Percentiles rank a stretch among this genome's conserved stretches.
These are phyloP conservation scores for Fraxinus albicans DNA, from an alignment of 305 asterid genomes.

Conservation along the genomic window DNA sequence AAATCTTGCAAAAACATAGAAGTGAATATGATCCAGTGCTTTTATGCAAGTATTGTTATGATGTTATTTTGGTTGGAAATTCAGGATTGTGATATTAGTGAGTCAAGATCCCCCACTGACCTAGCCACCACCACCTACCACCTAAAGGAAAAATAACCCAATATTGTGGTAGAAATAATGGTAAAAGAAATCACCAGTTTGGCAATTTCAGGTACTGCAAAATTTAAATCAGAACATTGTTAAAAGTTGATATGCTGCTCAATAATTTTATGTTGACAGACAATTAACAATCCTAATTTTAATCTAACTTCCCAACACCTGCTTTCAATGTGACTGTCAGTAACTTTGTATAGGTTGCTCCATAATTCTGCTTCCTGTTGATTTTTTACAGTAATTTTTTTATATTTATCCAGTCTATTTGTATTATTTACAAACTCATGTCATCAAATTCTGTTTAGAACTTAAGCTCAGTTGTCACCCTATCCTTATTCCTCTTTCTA, in stretches of 20 bases:
- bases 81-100: neutral
- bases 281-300: neutral
- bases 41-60: neutral
- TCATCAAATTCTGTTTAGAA: neutral
- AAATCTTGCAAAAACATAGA: neutral
- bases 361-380: neutral
- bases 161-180: slow-evolving; percentile 25
- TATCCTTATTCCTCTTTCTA: slow-evolving; percentile 12
- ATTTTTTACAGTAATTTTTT: neutral
- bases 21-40: neutral
- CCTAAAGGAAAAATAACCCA: neutral
- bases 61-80: neutral
- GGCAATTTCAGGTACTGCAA: neutral
- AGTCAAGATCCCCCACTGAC: neutral
- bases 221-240: neutral
- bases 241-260: neutral
- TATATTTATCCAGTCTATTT: slow-evolving; percentile 7
- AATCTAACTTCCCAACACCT: neutral
- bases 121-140: neutral
- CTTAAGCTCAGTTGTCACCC: neutral
- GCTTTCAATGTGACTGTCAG: neutral
- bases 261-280: neutral
- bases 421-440: neutral
- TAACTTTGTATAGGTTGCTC: neutral
- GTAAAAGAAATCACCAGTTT: neutral